Base-by-base conservation (phyloP, 495 filamentous ascomycete species). In the Podospora sp. region DNA sequence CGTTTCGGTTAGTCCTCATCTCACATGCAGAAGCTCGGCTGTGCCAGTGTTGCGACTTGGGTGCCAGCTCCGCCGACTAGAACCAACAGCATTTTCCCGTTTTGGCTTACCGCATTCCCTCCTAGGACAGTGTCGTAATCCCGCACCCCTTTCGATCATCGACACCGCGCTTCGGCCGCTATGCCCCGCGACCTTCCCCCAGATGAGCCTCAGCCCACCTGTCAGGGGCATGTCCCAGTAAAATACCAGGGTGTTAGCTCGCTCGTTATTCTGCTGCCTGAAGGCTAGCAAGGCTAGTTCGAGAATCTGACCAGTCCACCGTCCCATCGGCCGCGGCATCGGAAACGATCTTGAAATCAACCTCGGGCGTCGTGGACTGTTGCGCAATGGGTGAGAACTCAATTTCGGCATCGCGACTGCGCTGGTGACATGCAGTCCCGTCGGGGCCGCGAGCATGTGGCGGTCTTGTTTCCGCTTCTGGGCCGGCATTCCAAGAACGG, bases 261-360 rank as follows among this genome's bases (percentile, higher is more conserved):
- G 40, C 25, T 60, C 25, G 65, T 69, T 65, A 69, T 69, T 65
- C 62, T 69, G 67, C 50, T 69, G 67, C 67, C 67, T 69, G 67
- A 62, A 65, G 40, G 25, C 26, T n/a, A 56, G 16, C 61, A 62
- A 61, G 40, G 25, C 26, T n/a, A 56, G 16, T 12, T 27, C 14
- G 18, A 50, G 36, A 25, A 21, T 51, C 49, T 11, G 2, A 25
- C 29, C 60, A 27, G n/a, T 21, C 24, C 35, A n/a, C 29, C 49
- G 22, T 7, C 21, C 63, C 52, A 59, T 59, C 52, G 21, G 49
- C 64, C 29, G 55, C 51, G n/a, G 46, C 21, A 67, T 62, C 49
- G 51, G 65, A 57, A 25, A 29, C 27, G 35, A 62, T 67, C 59
- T 67, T 22, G 51, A 49, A 56, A 50, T 58, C 33, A 20, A 20